These are phyloP conservation scores for Endotrypanum monterogeii DNA, from an alignment of 208 protist species.

Conservation along the genomic window DNA sequence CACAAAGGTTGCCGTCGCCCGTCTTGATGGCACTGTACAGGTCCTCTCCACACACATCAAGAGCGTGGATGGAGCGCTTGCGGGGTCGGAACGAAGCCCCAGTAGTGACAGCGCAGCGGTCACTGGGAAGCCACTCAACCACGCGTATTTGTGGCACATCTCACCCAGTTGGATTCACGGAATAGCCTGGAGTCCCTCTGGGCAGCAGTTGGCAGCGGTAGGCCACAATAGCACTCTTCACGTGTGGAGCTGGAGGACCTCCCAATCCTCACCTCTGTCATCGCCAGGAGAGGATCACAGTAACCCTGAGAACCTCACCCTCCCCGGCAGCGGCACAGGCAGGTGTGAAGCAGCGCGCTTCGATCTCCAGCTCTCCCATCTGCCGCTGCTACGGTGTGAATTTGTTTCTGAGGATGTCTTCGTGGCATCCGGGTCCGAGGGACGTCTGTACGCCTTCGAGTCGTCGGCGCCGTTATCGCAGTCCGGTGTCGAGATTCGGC, in stretches of 20 bases:
- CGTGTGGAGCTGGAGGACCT: constrained; percentile 4
- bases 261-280: background rate
- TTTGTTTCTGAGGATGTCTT: constrained; percentile 13
- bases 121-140: constrained; percentile 7
- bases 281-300: background rate
- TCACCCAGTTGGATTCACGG: constrained; percentile 20
- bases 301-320: background rate
- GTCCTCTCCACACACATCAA: constrained; percentile 60
- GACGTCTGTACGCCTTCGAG: constrained; percentile 20
- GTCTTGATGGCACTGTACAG: constrained; percentile 46
- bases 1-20: constrained; percentile 40
- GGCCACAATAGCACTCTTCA: constrained; percentile 29
- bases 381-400: constrained; percentile 19
- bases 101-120: background rate
- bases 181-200: constrained; percentile 18
- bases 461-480: background rate
- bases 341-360: background rate
- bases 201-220: constrained; percentile 20
- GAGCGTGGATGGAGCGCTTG: constrained; percentile 34
- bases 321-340: background rate
- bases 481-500: background rate
- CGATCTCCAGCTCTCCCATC: constrained; percentile 5
- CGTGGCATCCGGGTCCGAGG: constrained; percentile 23
- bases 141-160: constrained; percentile 6
- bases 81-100: background rate